A percentile compares a stretch with the other conserved stretches of the same genome.
Conservation (phyloP, 2,329 filamentous ascomycete species). For the Trichophyton mentagrophytes region DNA sequence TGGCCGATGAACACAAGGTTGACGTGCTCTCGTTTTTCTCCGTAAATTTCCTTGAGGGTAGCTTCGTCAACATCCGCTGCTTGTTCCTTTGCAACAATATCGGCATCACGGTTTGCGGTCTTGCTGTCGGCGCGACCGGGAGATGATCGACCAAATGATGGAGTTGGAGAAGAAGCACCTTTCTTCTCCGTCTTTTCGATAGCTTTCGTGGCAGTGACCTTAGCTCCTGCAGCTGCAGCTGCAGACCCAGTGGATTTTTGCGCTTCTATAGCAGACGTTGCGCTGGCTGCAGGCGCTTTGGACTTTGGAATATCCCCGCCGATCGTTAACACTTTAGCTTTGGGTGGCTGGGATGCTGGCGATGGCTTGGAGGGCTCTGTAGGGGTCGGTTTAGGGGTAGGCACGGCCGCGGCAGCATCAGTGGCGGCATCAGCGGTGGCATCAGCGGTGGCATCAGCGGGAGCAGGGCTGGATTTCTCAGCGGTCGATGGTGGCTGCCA, state of each 20-base stretch:
- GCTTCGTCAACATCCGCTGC: slow-evolving; percentile 67
- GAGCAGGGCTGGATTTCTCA: slow-evolving; percentile 9
- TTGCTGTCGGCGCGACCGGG: slow-evolving; percentile 48
- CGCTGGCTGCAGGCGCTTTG: slow-evolving; percentile 64
- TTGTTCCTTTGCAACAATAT: slow-evolving; percentile 74
- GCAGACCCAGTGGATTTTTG: slow-evolving; percentile 42
- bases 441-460: not conserved
- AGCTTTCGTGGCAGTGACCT: slow-evolving; percentile 75
- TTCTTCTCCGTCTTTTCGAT: slow-evolving; percentile 80
- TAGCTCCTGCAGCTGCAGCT: slow-evolving; percentile 51
- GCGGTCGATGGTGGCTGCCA: slow-evolving; percentile 19
- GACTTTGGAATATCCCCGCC: slow-evolving; percentile 47
- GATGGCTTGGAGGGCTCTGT: slow-evolving; percentile 37
- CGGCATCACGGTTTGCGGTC: slow-evolving; percentile 54
- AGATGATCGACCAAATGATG: slow-evolving; percentile 73
- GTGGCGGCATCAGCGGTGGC: not conserved
- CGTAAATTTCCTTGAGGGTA: slow-evolving; percentile 83
- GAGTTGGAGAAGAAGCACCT: slow-evolving; percentile 56
- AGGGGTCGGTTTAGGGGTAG: slow-evolving; percentile 28
- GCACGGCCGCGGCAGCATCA: too few relatives aligned
- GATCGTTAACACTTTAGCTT: slow-evolving; percentile 50
- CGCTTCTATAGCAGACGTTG: slow-evolving; percentile 27
- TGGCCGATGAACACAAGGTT: slow-evolving; percentile 98
- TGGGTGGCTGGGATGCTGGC: slow-evolving; percentile 33
- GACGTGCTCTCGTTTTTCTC: slow-evolving; percentile 64